phyloP scores from a whole-genome alignment of 2,329 filamentous ascomycete species.

The Claviceps fusiformis region DNA sequence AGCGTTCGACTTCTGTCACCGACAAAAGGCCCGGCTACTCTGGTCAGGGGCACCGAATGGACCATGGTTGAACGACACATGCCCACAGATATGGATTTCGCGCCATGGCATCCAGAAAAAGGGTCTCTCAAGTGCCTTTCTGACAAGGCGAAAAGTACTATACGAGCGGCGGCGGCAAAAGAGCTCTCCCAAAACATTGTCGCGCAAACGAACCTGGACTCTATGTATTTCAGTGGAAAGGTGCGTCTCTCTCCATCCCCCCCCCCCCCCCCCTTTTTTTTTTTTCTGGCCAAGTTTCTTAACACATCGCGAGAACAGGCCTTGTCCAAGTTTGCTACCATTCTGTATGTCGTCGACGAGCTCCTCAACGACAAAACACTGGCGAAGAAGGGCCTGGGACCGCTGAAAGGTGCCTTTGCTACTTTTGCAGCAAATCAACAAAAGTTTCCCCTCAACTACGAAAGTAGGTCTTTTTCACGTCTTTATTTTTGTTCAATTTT shows the following conservation, averaged over 20 bases:
- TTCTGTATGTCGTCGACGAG: conserved; percentile 52
- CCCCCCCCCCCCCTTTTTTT: neutral
- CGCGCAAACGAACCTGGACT: conserved; percentile 61
- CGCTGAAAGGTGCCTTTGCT: conserved; percentile 53
- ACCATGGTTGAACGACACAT: conserved; percentile 64
- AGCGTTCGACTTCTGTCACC: conserved; percentile 59
- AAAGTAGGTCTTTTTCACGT: conserved; percentile 30
- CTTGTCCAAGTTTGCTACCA: conserved; percentile 60
- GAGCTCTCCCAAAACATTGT: conserved; percentile 68
- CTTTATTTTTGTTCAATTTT: no score
- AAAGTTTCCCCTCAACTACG: conserved; percentile 50
- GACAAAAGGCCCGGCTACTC: conserved; percentile 70
- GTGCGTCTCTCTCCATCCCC: conserved; percentile 21
- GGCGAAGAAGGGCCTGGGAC: conserved; percentile 42
- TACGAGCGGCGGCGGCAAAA: conserved; percentile 48
- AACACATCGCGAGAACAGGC: conserved; percentile 27
- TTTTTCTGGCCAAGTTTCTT: neutral
- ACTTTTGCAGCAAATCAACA: conserved; percentile 56
- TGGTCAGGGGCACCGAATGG: conserved; percentile 60
- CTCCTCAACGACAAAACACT: conserved; percentile 45
- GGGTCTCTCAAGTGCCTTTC: conserved; percentile 34
- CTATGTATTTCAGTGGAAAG: conserved; percentile 91
- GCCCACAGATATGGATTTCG: conserved; percentile 61
- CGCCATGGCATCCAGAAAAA: conserved; percentile 55
- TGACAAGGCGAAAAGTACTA: conserved; percentile 39